phyloP scores from a whole-genome alignment of 2,329 filamentous ascomycete genomes.

The Colletotrichum tamarilloi region DNA sequence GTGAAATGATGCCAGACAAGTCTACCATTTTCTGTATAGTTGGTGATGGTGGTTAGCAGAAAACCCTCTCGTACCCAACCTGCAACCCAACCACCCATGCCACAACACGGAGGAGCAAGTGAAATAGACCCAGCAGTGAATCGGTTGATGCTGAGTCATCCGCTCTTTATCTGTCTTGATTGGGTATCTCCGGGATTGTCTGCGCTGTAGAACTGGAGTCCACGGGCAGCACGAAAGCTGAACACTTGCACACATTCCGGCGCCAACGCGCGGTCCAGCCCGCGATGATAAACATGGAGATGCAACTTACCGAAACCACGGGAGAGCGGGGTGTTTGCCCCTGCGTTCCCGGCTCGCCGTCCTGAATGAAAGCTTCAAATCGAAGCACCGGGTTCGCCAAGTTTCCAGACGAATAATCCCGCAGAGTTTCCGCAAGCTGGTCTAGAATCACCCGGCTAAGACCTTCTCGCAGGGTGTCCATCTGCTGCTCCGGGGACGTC shows the following conservation, averaged over 20 bases:
- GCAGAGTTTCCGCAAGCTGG: conserved; percentile 33
- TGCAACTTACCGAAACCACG: conserved; percentile 35
- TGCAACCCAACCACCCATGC: not conserved
- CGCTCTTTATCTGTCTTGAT: not conserved
- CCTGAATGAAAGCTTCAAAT: conserved; percentile 36
- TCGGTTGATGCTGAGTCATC: not conserved
- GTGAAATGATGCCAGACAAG: conserved; percentile 34
- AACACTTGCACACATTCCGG: not conserved
- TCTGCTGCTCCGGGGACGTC: conserved; percentile 35
- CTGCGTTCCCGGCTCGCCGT: conserved; percentile 29
- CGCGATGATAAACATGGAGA: not conserved
- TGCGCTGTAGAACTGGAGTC: not conserved
- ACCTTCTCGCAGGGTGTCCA: conserved; percentile 32
- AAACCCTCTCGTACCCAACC: not conserved
- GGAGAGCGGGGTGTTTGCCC: conserved; percentile 33
- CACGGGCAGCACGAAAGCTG: not conserved
- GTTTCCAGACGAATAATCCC: conserved; percentile 35
- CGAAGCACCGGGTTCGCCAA: conserved; percentile 35
- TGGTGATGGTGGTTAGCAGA: conserved; percentile 20
- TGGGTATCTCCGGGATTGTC: not conserved
- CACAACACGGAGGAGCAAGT: not conserved
- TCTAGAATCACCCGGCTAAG: conserved; percentile 36
- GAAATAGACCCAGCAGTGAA: not conserved
- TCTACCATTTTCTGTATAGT: conserved; percentile 37
- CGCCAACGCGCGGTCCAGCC: not conserved